These are phyloP conservation scores for Malus fusca DNA, from an alignment of 306 rosid genomes.

Conservation along the genomic window DNA sequence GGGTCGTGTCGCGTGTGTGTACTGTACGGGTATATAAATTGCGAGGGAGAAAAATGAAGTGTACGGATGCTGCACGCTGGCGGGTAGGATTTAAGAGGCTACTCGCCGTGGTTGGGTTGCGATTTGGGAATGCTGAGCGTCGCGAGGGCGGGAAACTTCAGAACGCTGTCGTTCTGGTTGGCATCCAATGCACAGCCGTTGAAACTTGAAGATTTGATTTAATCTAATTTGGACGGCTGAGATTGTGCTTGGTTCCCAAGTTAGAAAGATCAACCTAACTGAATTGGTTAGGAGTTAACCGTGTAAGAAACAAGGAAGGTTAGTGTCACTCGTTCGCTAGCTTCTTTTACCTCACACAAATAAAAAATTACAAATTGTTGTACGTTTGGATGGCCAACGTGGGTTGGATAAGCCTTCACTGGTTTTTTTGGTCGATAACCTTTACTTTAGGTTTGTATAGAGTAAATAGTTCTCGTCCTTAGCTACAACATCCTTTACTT, in stretches of 20 bases:
- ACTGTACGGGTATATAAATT: neutral
- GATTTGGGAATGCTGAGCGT: neutral
- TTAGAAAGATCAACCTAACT: neutral
- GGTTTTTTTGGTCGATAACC: too few species aligned
- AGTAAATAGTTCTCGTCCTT: too few species aligned
- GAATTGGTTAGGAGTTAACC: neutral
- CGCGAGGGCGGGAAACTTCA: neutral
- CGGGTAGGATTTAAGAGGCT: neutral
- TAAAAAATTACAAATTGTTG: too few species aligned
- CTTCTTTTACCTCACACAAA: neutral
- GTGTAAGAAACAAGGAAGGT: neutral
- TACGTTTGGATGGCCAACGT: too few species aligned
- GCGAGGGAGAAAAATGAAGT: neutral
- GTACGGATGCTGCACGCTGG: neutral
- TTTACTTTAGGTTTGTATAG: too few species aligned
- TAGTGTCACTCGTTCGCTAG: neutral
- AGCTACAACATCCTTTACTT: too few species aligned
- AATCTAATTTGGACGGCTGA: neutral
- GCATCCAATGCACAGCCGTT: neutral
- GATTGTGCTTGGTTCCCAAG: neutral
- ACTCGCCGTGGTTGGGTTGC: neutral
- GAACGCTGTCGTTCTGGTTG: neutral
- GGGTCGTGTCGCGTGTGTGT: neutral
- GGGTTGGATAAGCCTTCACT: too few species aligned
- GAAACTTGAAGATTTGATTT: neutral